Percentiles rank a stretch among this genome's conserved stretches.
These are phyloP conservation scores for Phytophthora palmivora DNA, from an alignment of 352 stramenopile genomes.

Conservation along the genomic window DNA sequence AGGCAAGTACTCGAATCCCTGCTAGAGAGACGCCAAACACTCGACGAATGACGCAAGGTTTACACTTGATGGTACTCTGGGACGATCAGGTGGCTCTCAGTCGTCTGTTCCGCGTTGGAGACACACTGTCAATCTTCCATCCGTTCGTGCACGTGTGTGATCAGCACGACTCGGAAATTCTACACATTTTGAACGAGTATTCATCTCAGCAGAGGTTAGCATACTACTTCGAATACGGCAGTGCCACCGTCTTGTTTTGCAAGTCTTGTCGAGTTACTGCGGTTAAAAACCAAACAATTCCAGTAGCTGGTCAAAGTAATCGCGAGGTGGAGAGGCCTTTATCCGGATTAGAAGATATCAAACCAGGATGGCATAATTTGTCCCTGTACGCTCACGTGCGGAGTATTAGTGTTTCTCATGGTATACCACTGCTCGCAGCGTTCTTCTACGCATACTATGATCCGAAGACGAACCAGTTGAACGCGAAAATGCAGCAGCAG, in stretches of 20 bases:
- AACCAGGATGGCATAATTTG: conserved; percentile 52
- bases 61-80: conserved; percentile 71
- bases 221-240: conserved; percentile 79
- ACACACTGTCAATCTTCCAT: conserved; percentile 65
- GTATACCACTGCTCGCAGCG: conserved; percentile 67
- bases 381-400: conserved; percentile 61
- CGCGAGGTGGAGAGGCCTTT: conserved; percentile 30
- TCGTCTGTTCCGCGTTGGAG: conserved; percentile 61
- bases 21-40: conserved; percentile 12
- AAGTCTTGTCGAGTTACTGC: conserved; percentile 9
- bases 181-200: conserved; percentile 65
- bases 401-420: too few relatives aligned
- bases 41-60: conserved; percentile 30
- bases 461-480: conserved; percentile 51
- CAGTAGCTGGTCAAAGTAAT: conserved; percentile 6
- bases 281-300: conserved; percentile 3
- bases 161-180: conserved; percentile 52
- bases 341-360: conserved; percentile 36
- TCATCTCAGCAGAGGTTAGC: conserved; percentile 51
- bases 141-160: conserved; percentile 67
- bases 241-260: conserved; percentile 59
- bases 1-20: background rate
- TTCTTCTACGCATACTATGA: conserved; percentile 79
- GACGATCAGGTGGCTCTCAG: conserved; percentile 76
- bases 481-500: conserved; percentile 9